phyloP scores from a whole-genome alignment of 176 grass and related monocot genomes.

The Hsuehochloa calcarea region DNA sequence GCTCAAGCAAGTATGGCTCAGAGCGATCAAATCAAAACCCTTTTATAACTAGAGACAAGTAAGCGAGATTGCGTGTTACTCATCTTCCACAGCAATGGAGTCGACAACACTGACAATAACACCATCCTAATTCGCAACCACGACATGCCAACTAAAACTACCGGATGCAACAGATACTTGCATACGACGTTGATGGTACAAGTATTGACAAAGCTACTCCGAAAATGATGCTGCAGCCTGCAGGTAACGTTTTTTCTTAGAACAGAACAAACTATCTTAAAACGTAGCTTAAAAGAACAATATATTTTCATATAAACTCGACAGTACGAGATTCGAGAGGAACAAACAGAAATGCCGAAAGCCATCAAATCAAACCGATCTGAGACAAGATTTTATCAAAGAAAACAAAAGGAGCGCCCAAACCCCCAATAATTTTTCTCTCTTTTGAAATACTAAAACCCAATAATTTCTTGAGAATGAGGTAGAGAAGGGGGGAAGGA shows the following conservation, averaged over 20 bases:
- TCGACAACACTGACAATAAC: slow-evolving; percentile 25
- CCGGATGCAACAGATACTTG: background rate
- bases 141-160: slow-evolving; percentile 29
- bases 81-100: slow-evolving; percentile 10
- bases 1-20: slow-evolving; percentile 1
- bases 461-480: background rate
- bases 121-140: slow-evolving; percentile 23
- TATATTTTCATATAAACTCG: background rate
- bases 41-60: background rate
- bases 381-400: background rate
- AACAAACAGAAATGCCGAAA: background rate
- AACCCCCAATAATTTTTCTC: background rate
- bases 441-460: too few relatives aligned
- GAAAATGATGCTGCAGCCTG: background rate
- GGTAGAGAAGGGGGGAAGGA: background rate
- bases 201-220: background rate
- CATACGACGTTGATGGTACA: background rate
- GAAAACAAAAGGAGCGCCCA: background rate
- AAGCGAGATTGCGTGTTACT: background rate
- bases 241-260: background rate
- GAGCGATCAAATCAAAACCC: background rate
- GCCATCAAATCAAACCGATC: background rate
- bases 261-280: background rate
- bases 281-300: background rate
- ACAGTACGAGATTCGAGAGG: background rate